Conservation (phyloP, 345 rosid species). For the Melaleuca quinquenervia region DNA sequence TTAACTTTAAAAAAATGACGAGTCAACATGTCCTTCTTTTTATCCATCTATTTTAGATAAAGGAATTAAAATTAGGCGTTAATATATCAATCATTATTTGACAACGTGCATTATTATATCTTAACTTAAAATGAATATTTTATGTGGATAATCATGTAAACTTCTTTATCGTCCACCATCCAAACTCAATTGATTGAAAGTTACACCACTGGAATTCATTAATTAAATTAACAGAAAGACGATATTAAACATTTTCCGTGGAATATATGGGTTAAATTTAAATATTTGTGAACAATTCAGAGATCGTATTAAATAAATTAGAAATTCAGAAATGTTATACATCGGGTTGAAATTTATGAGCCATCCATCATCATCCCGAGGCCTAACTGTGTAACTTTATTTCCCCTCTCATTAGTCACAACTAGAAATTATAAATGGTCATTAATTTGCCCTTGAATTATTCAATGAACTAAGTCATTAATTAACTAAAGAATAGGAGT, state of each 20-base stretch:
- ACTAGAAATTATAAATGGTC: not conserved
- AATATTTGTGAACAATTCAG: not conserved
- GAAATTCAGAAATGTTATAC: rapidly evolving
- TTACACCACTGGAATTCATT: rapidly evolving
- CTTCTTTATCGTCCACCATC: not conserved
- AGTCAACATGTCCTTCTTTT: not conserved
- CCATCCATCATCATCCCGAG: not conserved
- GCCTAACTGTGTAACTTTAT: not conserved
- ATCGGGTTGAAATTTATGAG: rapidly evolving
- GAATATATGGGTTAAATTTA: rapidly evolving
- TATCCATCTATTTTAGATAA: too few species aligned
- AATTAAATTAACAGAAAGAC: rapidly evolving
- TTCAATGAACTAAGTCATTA: not conserved
- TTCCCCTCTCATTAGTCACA: not conserved
- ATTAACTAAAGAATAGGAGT: not conserved
- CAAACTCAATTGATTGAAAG: not conserved
- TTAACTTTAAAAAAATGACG: not conserved
- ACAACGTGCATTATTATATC: rapidly evolving
- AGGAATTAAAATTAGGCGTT: too few species aligned
- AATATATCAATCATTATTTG: not conserved
- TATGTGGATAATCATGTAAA: not conserved
- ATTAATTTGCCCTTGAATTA: not conserved
- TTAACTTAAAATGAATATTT: rapidly evolving
- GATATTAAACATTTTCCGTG: rapidly evolving
- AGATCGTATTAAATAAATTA: rapidly evolving